A percentile compares a stretch with the other conserved stretches of the same genome.
Evolutionary conservation across 495 filamentous ascomycete genomes (phyloP).

Genomic region (Aspergillus coremiiformis): DNA sequence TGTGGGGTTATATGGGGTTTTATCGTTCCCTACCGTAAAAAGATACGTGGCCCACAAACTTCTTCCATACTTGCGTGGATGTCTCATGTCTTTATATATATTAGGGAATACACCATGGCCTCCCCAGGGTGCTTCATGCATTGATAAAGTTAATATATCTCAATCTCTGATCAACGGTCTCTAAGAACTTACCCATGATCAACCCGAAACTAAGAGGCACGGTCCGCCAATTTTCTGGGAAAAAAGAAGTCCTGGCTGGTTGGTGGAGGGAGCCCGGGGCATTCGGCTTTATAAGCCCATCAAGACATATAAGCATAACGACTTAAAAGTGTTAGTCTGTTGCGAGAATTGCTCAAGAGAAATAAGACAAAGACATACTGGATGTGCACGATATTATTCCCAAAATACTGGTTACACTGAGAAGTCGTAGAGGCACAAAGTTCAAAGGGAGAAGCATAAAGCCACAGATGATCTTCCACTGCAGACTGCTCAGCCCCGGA

Average conservation of each 20-base stretch:
- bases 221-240: conserved; percentile 81
- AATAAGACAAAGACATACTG: conserved; percentile 49
- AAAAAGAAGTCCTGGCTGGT: conserved; percentile 66
- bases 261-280: conserved; percentile 75
- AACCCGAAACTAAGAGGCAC: conserved; percentile 91
- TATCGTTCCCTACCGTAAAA: conserved; percentile 63
- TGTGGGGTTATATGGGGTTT: not conserved
- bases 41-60: conserved; percentile 74
- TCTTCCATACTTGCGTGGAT: conserved; percentile 75
- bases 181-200: conserved; percentile 60
- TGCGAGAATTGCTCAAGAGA: not conserved
- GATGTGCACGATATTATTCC: conserved; percentile 82
- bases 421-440: conserved; percentile 73
- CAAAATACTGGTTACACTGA: conserved; percentile 86
- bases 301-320: conserved; percentile 68
- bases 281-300: conserved; percentile 76
- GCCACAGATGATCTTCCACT: conserved; percentile 86
- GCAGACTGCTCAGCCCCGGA: conserved; percentile 58
- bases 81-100: conserved; percentile 96
- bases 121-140: conserved; percentile 68
- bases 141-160: conserved; percentile 1
- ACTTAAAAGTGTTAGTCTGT: conserved; percentile 44
- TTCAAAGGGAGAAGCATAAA: conserved; percentile 73
- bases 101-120: conserved; percentile 94
- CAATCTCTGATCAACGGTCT: not conserved